Evolutionary conservation across 306 rosid genomes (phyloP).

Genomic region (Carpinus fangiana): DNA sequence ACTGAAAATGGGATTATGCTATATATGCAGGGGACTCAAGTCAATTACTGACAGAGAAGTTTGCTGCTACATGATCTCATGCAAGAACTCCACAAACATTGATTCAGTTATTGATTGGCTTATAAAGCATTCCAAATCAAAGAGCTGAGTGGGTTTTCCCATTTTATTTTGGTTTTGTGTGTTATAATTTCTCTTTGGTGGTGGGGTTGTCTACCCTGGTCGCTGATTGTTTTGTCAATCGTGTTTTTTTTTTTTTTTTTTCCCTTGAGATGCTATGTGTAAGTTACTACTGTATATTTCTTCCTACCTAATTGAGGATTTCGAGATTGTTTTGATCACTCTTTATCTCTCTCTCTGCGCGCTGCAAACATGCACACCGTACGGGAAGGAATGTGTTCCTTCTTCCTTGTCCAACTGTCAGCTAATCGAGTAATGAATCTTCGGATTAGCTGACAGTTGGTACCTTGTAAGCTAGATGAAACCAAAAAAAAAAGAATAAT

Average conservation of each 20-base stretch:
- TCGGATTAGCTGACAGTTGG: too few relatives aligned
- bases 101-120: constrained; percentile 92
- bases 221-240: constrained; percentile 41
- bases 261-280: constrained; percentile 10
- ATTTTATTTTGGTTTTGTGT: constrained; percentile 29
- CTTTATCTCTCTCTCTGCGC: not conserved
- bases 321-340: not conserved
- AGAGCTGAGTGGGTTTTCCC: constrained; percentile 51
- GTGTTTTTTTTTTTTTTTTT: not conserved
- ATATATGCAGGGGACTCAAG: constrained; percentile 66
- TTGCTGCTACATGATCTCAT: constrained; percentile 93
- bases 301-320: not conserved
- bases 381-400: not conserved
- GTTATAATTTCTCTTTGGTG: constrained; percentile 50
- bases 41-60: constrained; percentile 86
- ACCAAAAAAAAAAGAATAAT: too few relatives aligned
- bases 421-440: not conserved
- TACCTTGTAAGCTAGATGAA: too few relatives aligned
- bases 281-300: constrained; percentile 21
- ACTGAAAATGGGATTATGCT: constrained; percentile 25
- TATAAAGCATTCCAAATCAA: constrained; percentile 93
- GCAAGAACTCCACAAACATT: constrained; percentile 93
- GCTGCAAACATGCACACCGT: not conserved
- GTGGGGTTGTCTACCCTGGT: constrained; percentile 47
- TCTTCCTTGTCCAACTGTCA: not conserved